Base-by-base conservation (phyloP, 1,284 basidiomycete genomes). In the Microstroma glucosiphilum region DNA sequence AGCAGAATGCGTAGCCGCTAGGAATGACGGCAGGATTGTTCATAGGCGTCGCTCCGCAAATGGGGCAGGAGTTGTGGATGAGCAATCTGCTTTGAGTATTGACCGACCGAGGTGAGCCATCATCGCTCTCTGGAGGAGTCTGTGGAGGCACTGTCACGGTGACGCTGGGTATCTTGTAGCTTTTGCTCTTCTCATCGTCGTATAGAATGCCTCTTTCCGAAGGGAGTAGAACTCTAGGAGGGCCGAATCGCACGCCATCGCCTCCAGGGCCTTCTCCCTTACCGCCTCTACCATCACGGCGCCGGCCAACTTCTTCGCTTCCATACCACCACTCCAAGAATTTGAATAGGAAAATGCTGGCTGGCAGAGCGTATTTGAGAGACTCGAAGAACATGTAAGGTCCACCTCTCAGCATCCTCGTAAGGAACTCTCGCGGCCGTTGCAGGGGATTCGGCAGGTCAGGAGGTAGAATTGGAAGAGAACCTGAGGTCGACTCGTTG, bases 271-370 rank as follows among this genome's bases (percentile, higher is more conserved):
- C 60, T 60, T 58, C 63, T 37, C 51, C 69, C 56, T n/a, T 53
- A 21, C 9, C 59, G 42, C 86, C 64, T 83, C 67, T 88, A 85
- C n/a, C 62, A 41, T 57, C 65, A 2, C 71, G 59, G 12, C 79
- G 68, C 0, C 72, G 66, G 8, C 74, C 61, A 0, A 93, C 92
- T 1, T 93, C 96, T 37, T 86, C 86, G 9, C 93, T 90, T 17
- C 92, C 94, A 80, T 97, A 98, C 93, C 96, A 98, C 93, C 96
- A 99, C 81, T 98, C 92, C 40, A 96, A 83, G 80, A 98, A 94
- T 80, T 96, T 96, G 83, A 99, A 85, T 78, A 92, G 89, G 80
- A 99, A 96, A 65, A 99, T 93, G 41, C 91, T 88, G 2, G 90
- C 89, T 1, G 96, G 92, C 11, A 96, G 85, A 15, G 93, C 84